Evolutionary conservation across 2,329 filamentous ascomycete species (phyloP).

Genomic region (Fusarium heterosporum): DNA sequence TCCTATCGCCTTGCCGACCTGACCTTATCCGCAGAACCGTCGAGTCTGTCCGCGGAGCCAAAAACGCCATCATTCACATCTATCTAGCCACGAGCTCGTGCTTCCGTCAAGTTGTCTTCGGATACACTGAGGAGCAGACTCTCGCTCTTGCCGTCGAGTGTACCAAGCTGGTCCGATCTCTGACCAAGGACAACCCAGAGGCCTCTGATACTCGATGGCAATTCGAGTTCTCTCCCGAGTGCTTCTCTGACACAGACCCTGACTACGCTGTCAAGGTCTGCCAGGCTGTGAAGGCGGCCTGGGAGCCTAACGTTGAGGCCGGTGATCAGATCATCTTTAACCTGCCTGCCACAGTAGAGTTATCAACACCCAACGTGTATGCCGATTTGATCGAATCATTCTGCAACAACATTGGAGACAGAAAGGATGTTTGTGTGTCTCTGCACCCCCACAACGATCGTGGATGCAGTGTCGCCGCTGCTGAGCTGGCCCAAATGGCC

Average conservation of each 20-base stretch:
- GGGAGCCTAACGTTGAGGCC: constrained; percentile 82
- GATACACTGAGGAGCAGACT: constrained; percentile 84
- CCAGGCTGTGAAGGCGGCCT: constrained; percentile 92
- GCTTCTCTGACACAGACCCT: constrained; percentile 89
- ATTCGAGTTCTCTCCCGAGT: constrained; percentile 87
- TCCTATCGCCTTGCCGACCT: constrained; percentile 89
- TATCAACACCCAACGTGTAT: constrained; percentile 94
- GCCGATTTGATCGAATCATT: constrained; percentile 98
- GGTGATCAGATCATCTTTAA: constrained; percentile 88
- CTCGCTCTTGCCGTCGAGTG: constrained; percentile 86
- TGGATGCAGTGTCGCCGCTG: constrained; percentile 88
- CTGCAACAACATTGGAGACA: constrained; percentile 84
- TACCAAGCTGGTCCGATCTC: constrained; percentile 84
- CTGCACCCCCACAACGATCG: constrained; percentile 96
- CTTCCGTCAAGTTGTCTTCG: constrained; percentile 92
- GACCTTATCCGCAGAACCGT: constrained; percentile 90
- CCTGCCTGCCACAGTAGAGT: constrained; percentile 93
- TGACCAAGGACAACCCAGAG: constrained; percentile 83
- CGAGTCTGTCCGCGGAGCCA: constrained; percentile 86
- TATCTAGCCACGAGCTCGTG: constrained; percentile 97
- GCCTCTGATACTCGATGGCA: constrained; percentile 73
- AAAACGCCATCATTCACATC: constrained; percentile 94
- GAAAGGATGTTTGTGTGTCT: constrained; percentile 87
- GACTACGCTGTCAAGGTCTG: constrained; percentile 88
- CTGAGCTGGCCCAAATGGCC: constrained; percentile 95